A percentile compares a stretch with the other conserved stretches of the same genome.
phyloP scores from a whole-genome alignment of 2,329 filamentous ascomycete species.

The Septoria linicola region DNA sequence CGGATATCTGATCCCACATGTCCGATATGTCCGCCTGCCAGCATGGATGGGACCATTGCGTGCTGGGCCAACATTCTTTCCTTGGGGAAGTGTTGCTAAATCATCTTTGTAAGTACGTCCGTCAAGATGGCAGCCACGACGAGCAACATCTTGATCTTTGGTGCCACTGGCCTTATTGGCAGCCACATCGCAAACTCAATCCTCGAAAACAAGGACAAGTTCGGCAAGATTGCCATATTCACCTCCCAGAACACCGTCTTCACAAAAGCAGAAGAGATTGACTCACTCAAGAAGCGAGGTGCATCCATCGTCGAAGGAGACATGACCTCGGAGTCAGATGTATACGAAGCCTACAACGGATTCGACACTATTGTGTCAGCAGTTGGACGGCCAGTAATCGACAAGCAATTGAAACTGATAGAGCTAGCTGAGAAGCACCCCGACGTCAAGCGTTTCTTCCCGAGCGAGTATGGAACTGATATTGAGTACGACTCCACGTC shows the following conservation, averaged over 20 bases:
- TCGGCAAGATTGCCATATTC: slow-evolving; percentile 55
- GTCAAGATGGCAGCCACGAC: slow-evolving; percentile 23
- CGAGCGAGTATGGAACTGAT: slow-evolving; percentile 67
- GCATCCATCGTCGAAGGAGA: slow-evolving; percentile 59
- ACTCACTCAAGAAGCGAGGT: slow-evolving; percentile 47
- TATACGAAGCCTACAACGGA: slow-evolving; percentile 56
- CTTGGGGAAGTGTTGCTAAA: no score
- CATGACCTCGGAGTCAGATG: slow-evolving; percentile 52
- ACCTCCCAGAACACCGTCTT: slow-evolving; percentile 55
- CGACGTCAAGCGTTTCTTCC: slow-evolving; percentile 62
- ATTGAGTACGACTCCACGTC: slow-evolving; percentile 60
- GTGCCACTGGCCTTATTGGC: slow-evolving; percentile 55
- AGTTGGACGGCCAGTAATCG: slow-evolving; percentile 63
- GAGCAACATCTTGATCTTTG: slow-evolving; percentile 53
- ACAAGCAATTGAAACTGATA: slow-evolving; percentile 62
- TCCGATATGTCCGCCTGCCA: neutral
- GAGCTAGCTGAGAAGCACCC: slow-evolving; percentile 55
- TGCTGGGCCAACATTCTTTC: no score
- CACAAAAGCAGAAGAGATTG: slow-evolving; percentile 52
- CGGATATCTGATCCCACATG: slow-evolving; percentile 2
- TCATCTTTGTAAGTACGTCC: no score
- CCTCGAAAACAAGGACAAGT: slow-evolving; percentile 46
- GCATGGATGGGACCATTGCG: no score
- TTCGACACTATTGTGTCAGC: slow-evolving; percentile 66
- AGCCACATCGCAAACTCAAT: slow-evolving; percentile 53